Percentiles rank a stretch among this genome's conserved stretches.
Evolutionary conservation across 2,329 filamentous ascomycete genomes (phyloP).

Genomic region (Aspergillus proliferans): DNA sequence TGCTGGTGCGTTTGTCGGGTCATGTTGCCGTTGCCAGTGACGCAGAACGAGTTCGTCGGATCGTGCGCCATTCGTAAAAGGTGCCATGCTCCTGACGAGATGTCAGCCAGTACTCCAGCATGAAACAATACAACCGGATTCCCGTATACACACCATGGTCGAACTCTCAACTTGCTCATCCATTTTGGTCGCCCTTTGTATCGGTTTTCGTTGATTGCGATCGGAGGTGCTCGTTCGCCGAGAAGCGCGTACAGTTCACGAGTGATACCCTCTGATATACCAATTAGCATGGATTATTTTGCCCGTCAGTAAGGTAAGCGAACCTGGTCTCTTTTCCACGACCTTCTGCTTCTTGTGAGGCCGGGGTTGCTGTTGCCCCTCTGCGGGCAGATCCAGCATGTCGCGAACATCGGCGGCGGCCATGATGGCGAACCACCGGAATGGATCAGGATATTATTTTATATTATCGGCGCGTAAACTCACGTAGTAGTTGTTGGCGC

Average conservation of each 20-base stretch:
- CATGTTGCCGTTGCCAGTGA: conserved; percentile 71
- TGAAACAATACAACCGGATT: neutral
- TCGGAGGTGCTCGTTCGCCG: conserved; percentile 47
- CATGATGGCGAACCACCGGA: conserved; percentile 43
- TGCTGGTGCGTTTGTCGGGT: conserved; percentile 32
- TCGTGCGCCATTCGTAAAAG: conserved; percentile 74
- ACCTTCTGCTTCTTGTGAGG: conserved; percentile 71
- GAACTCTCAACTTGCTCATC: conserved; percentile 39
- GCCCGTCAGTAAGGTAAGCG: conserved; percentile 13
- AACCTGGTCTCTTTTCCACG: conserved; percentile 52
- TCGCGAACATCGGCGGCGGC: conserved; percentile 77
- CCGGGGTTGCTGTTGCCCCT: conserved; percentile 47
- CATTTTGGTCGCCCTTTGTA: conserved; percentile 47
- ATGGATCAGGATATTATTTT: neutral
- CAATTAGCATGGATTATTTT: neutral
- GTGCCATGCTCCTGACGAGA: conserved; percentile 60
- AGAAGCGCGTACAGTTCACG: conserved; percentile 47
- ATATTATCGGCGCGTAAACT: neutral
- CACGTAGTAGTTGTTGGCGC: too few relatives aligned
- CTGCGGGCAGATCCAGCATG: conserved; percentile 69
- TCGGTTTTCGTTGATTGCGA: conserved; percentile 47
- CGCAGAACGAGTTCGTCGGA: conserved; percentile 63
- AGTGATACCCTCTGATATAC: conserved; percentile 41
- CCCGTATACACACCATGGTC: conserved; percentile 37
- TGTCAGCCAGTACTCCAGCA: conserved; percentile 15